Evolutionary conservation across 2,329 filamentous ascomycete genomes (phyloP).

Genomic region (Neopestalotiopsis clavispora): DNA sequence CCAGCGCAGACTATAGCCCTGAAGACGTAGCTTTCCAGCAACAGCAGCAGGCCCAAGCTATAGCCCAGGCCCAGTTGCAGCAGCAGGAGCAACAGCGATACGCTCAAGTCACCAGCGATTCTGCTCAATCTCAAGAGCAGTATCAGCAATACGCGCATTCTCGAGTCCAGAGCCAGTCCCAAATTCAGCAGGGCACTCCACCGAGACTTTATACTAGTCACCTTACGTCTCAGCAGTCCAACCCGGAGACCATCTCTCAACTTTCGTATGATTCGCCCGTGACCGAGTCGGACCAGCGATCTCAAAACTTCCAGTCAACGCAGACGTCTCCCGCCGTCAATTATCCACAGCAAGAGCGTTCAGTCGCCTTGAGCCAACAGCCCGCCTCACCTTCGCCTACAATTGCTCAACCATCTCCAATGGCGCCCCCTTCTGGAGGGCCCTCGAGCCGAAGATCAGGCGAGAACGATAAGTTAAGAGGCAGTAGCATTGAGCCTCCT

Average conservation of each 20-base stretch:
- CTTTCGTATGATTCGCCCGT: constrained; percentile 65
- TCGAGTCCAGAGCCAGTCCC: constrained; percentile 30
- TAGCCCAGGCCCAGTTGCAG: constrained; percentile 14
- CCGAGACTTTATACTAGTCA: constrained; percentile 33
- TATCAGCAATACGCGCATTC: constrained; percentile 38
- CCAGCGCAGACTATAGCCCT: constrained; percentile 50
- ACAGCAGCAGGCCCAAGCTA: constrained; percentile 32
- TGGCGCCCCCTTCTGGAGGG: constrained; percentile 53
- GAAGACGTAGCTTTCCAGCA: constrained; percentile 51
- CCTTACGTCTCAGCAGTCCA: constrained; percentile 46
- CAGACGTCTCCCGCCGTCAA: constrained; percentile 50
- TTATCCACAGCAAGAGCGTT: constrained; percentile 32
- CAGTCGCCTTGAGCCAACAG: constrained; percentile 27
- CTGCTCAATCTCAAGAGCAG: constrained; percentile 38
- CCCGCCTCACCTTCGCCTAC: constrained; percentile 24
- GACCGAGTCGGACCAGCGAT: constrained; percentile 51
- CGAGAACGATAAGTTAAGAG: constrained; percentile 54
- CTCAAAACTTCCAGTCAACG: constrained; percentile 46
- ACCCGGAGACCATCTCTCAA: constrained; percentile 66
- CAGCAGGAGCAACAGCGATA: constrained; percentile 45
- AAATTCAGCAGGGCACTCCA: constrained; percentile 33
- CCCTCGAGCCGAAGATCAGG: constrained; percentile 51
- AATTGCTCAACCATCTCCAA: constrained; percentile 42
- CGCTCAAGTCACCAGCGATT: constrained; percentile 46
- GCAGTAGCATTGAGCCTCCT: constrained; percentile 44